Evolutionary conservation across 345 rosid species (phyloP).

Genomic region (Populus euphratica): DNA sequence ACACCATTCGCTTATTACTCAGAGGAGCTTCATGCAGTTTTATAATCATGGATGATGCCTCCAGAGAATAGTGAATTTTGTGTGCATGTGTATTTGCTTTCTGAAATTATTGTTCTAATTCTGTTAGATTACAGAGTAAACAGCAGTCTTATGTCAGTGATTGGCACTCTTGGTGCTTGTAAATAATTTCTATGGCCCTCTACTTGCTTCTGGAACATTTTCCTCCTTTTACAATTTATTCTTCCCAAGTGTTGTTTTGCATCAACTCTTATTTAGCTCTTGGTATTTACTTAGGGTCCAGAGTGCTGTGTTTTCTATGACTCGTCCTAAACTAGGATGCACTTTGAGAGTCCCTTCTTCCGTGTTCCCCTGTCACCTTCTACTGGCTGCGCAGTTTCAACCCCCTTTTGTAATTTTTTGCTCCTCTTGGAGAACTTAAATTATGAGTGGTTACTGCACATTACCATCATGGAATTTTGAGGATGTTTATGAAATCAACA

Average conservation of each 20-base stretch:
- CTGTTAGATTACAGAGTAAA: not conserved
- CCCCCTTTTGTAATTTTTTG: not conserved
- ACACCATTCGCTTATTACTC: not conserved
- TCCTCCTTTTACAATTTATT: not conserved
- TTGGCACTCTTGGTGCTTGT: not conserved
- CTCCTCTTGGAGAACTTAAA: not conserved
- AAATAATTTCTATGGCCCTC: not conserved
- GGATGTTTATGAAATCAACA: not conserved
- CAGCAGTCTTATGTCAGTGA: no score
- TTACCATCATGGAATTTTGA: not conserved
- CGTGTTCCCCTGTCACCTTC: not conserved
- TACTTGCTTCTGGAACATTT: not conserved
- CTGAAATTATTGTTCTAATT: not conserved
- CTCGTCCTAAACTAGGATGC: not conserved
- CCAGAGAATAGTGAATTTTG: no score
- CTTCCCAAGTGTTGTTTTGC: not conserved
- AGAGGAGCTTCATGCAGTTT: no score
- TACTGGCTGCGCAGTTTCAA: not conserved
- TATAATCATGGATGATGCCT: no score
- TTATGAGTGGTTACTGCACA: not conserved
- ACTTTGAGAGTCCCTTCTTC: not conserved
- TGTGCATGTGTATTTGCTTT: not conserved
- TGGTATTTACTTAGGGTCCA: not conserved
- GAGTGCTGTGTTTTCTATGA: not conserved
- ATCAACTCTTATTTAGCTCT: not conserved